Base-by-base conservation (phyloP, 257 asterid species). In the Catharanthus roseus region DNA sequence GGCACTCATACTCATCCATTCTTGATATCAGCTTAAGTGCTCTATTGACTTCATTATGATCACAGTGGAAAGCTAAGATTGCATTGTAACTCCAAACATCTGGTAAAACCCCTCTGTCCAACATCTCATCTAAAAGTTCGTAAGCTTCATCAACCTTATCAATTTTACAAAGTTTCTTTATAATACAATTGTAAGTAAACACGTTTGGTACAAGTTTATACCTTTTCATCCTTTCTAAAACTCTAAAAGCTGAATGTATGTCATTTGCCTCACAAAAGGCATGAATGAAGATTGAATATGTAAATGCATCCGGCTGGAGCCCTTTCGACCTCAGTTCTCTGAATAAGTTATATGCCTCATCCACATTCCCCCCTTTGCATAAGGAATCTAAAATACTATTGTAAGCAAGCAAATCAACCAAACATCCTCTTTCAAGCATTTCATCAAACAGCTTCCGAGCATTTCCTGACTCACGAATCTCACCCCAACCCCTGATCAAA, bases 401-500 rank as follows among this genome's bases (percentile, higher is more conserved):
- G 83, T 86, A 89, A 77, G 97, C 95, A 67, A 78, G 91, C 84
- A 93, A 82, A 82, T 93, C 97, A 1, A 81, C 77, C 10, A 6
- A 69, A 72, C 80, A 78, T 0, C 89, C 93, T 76, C 91, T 80
- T 31, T 81, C 85, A 63, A 86, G 83, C 96, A 93, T 88, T 86
- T 88, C 99, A 45, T 89, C 96, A 7, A 89, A 93, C 76, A 93
- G 68, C 61, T 80, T 85, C 34, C 80, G 86, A 1, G 89, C 96
- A 4, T 63, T 57, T 31, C 47, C 77, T 11, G 77, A 39, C 28
- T 89, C 91, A 0, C 95, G 93, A 29, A 77, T 74, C 47, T 82
- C 95, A 2, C 96, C 97, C 97, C 97, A 91, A 0, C 97, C 96
- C 67, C 75, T 78, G n/a, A 89, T 85, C 86, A 93, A 61, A 80